Conservation (phyloP, 345 rosid genomes). For the Nephelium lappaceum region DNA sequence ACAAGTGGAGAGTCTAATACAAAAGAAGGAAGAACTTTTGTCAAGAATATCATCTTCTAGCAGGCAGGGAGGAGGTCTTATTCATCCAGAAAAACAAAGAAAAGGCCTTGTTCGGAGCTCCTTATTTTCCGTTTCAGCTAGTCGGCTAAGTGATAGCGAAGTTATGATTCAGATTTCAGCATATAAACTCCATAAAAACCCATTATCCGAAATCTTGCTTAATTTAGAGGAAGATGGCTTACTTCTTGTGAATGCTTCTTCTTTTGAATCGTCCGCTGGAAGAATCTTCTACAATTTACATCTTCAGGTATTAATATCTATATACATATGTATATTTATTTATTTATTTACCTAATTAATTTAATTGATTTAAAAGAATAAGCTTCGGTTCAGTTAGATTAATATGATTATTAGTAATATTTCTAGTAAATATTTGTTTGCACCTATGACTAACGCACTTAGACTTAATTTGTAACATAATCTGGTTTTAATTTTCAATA, state of each 20-base stretch:
- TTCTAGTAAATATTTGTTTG: not conserved
- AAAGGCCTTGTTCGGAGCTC: not conserved
- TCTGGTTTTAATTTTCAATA: not conserved
- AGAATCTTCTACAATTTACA: slow-evolving; percentile 55
- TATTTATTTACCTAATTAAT: no score
- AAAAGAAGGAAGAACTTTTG: no score
- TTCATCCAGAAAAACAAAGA: no score
- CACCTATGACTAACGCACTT: not conserved
- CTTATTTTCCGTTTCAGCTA: slow-evolving; percentile 32
- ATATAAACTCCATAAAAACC: not conserved
- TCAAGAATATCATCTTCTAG: no score
- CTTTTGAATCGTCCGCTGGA: slow-evolving; percentile 53
- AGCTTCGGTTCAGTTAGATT: no score
- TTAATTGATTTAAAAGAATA: no score
- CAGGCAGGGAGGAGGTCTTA: no score
- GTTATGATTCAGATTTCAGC: slow-evolving; percentile 49
- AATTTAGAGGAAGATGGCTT: slow-evolving; percentile 49
- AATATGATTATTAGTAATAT: no score
- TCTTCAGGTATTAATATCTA: slow-evolving; percentile 44
- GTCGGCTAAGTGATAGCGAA: slow-evolving; percentile 48
- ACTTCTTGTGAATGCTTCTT: slow-evolving; percentile 49
- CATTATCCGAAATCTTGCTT: slow-evolving; percentile 48
- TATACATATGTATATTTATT: no score
- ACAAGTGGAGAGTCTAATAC: no score
- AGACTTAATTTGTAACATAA: no score